These are phyloP conservation scores for Termitomyces sp. DNA, from an alignment of 768 basidiomycete species.

Conservation along the genomic window DNA sequence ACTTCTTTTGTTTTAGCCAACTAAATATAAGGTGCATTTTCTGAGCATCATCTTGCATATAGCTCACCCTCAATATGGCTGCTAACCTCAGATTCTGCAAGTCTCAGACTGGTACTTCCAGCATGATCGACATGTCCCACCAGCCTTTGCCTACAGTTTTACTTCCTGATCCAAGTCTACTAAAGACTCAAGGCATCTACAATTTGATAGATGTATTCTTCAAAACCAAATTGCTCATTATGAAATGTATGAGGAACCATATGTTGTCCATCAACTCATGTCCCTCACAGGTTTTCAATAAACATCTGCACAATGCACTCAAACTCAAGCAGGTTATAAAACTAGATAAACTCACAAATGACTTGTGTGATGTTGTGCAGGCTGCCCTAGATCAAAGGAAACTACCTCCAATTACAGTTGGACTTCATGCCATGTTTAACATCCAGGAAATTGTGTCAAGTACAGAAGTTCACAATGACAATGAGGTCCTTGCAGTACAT, in stretches of 20 bases:
- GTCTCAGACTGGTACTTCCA: background rate
- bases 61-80: background rate
- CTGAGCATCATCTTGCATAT: background rate
- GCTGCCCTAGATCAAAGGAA: background rate
- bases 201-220: background rate
- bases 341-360: background rate
- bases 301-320: constrained; percentile 1
- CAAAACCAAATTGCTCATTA: background rate
- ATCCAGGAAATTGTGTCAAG: fast-evolving
- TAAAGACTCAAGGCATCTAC: background rate
- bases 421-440: background rate
- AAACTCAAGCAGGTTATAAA: constrained; percentile 1
- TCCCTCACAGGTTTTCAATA: background rate
- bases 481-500: background rate
- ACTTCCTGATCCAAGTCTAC: background rate
- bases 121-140: background rate
- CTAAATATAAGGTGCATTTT: background rate
- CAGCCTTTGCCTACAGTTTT: background rate
- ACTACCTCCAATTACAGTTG: background rate
- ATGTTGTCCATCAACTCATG: background rate
- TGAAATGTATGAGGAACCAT: background rate
- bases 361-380: background rate
- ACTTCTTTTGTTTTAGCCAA: background rate
- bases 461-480: background rate
- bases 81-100: background rate